These are phyloP conservation scores for Dryadomyces sulphureus DNA, from an alignment of 2,329 filamentous ascomycete genomes.

Conservation along the genomic window DNA sequence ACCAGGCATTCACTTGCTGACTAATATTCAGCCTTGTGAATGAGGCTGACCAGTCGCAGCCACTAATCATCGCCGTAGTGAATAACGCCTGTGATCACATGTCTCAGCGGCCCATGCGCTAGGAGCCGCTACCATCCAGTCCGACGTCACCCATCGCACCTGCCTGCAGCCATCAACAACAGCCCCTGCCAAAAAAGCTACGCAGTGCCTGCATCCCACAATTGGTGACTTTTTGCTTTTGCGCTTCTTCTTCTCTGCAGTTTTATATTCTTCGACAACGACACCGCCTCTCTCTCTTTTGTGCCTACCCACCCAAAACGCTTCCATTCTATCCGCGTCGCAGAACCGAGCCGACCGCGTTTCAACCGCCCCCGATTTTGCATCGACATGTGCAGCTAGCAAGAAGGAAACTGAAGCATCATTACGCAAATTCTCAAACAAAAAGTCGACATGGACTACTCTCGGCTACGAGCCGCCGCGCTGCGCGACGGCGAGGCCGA, in stretches of 20 bases:
- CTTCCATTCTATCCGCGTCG: too few relatives aligned
- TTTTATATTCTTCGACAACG: too few relatives aligned
- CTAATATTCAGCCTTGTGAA: too few relatives aligned
- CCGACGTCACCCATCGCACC: not conserved
- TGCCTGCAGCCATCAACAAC: not conserved
- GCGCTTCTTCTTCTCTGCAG: not conserved
- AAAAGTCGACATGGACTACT: slow-evolving; percentile 45
- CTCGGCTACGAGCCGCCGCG: slow-evolving; percentile 70
- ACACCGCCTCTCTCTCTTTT: not conserved
- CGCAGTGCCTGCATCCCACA: not conserved
- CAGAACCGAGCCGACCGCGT: not conserved
- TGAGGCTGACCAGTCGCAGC: too few relatives aligned
- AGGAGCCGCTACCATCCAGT: too few relatives aligned
- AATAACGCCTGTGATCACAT: too few relatives aligned
- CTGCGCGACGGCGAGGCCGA: slow-evolving; percentile 78
- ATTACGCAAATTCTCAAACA: not conserved
- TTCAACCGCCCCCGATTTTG: not conserved
- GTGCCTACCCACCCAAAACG: not conserved
- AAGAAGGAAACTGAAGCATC: not conserved
- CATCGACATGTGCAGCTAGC: not conserved
- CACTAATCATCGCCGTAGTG: too few relatives aligned
- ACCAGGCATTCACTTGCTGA: too few relatives aligned
- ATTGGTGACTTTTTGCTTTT: not conserved
- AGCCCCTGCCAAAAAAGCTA: not conserved
- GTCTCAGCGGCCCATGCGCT: too few relatives aligned